Base-by-base conservation (phyloP, 148 eudicot species). In the Camellia granthamiana region DNA sequence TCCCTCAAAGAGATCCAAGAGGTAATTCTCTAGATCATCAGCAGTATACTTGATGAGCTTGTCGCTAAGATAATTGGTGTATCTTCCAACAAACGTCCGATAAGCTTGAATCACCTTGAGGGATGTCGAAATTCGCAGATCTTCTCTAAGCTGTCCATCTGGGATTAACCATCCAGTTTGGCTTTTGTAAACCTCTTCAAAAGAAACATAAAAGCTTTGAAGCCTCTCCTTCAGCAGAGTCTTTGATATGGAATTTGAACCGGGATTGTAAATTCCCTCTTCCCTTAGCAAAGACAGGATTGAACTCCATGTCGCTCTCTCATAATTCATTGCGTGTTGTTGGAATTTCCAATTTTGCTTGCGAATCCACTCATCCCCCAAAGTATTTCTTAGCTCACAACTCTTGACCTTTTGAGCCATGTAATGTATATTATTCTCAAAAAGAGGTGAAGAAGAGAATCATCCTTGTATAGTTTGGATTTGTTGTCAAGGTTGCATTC, bases 101-200 rank as follows among this genome's bases (percentile, higher is more conserved):
- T 91, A 93, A 63, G 93, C 94, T 83, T 88, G 97, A 59, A 93
- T 89, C 30, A 93, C 93, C 85, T 91, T 86, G 18, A 90, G 90
- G 15, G 97, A 90, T 12, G 88, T 90, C 19, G 94, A 91, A 79
- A 91, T 93, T 69, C 91, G 78, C 60, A 93, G 81, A 86, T 93
- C 97, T 5, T 93, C 95, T 11, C 91, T 84, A 52, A 93, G 93
- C 73, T 84, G 89, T 21, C 18, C 83, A 30, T 30, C 38, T 30
- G 38, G 38, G 38, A 30, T 30, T 30, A 30, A 30, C 38, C 38
- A 30, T 30, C 38, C 38, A 30, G 38, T 30, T 30, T 30, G 38
- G 38, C 1, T 30, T 30, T 30, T 1, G 38, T 30, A 30, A 30
- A 30, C 38, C 38, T 30, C 38, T 30, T 30, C 38, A 30, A 30